A percentile compares a stretch with the other conserved stretches of the same genome.
These are phyloP conservation scores for Aspergillus sp. DNA, from an alignment of 2,329 filamentous ascomycete species.

Conservation along the genomic window DNA sequence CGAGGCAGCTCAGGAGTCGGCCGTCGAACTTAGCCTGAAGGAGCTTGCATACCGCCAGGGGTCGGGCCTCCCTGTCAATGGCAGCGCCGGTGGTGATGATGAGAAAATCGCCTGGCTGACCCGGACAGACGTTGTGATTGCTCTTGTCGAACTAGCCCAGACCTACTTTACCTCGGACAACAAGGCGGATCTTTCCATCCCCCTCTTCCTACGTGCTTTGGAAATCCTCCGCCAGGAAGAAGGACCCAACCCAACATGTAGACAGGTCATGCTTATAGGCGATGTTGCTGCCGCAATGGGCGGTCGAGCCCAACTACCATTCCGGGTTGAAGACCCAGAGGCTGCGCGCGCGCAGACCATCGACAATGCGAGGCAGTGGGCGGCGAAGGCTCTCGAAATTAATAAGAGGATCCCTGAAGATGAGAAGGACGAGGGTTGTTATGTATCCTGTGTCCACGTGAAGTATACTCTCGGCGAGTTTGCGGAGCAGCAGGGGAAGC, in stretches of 20 bases:
- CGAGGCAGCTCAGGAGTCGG: slow-evolving; percentile 74
- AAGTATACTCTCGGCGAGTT: slow-evolving; percentile 87
- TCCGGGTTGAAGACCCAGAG: slow-evolving; percentile 33
- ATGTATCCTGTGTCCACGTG: slow-evolving; percentile 77
- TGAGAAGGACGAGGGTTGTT: slow-evolving; percentile 73
- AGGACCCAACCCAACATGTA: slow-evolving; percentile 59
- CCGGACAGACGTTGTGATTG: slow-evolving; percentile 37
- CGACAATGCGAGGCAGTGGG: slow-evolving; percentile 73
- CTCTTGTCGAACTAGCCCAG: slow-evolving; percentile 63
- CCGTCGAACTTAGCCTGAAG: slow-evolving; percentile 74
- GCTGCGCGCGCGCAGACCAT: slow-evolving; percentile 63
- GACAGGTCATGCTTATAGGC: slow-evolving; percentile 71
- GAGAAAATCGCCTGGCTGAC: slow-evolving; percentile 35
- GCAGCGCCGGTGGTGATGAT: slow-evolving; percentile 40
- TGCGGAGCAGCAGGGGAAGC: slow-evolving; percentile 69
- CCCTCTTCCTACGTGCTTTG: slow-evolving; percentile 82
- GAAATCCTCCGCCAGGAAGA: slow-evolving; percentile 58
- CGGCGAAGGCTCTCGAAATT: slow-evolving; percentile 70
- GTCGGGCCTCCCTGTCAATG: slow-evolving; percentile 68
- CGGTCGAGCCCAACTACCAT: slow-evolving; percentile 30
- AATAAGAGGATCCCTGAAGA: slow-evolving; percentile 65
- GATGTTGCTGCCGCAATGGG: slow-evolving; percentile 54
- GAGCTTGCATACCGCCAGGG: slow-evolving; percentile 69
- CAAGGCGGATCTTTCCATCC: slow-evolving; percentile 77
- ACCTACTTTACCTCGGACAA: slow-evolving; percentile 73